These are phyloP conservation scores for Brachypodium distachyon DNA, from an alignment of 202 grass and related monocot species.

Conservation along the genomic window DNA sequence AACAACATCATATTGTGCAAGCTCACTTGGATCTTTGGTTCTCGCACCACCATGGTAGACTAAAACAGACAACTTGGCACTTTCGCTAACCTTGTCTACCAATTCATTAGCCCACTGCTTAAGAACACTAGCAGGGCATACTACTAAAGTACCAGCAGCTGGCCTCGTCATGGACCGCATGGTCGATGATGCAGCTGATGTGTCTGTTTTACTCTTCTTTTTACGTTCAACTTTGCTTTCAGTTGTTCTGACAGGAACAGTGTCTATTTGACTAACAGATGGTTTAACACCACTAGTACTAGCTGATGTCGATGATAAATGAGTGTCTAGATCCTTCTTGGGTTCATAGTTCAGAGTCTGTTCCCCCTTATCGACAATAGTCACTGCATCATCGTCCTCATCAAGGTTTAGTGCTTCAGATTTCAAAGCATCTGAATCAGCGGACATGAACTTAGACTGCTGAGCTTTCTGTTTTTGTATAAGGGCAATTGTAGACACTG, in stretches of 20 bases:
- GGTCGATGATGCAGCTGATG: constrained; percentile 35
- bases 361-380: constrained; percentile 26
- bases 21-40: constrained; percentile 74
- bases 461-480: constrained; percentile 80
- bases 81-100: constrained; percentile 59
- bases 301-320: constrained; percentile 25
- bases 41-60: constrained; percentile 94
- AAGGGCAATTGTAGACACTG: constrained; percentile 89
- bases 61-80: constrained; percentile 74
- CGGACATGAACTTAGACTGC: constrained; percentile 67
- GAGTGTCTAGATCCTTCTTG: constrained; percentile 30
- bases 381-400: constrained; percentile 68
- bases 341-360: constrained; percentile 23
- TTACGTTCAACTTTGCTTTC: constrained; percentile 26
- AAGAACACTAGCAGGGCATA: constrained; percentile 92
- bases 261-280: constrained; percentile 2
- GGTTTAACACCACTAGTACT: constrained; percentile 1
- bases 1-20: constrained; percentile 92
- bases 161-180: constrained; percentile 44
- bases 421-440: constrained; percentile 70
- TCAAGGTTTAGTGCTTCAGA: constrained; percentile 87
- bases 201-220: constrained; percentile 32
- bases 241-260: constrained; percentile 10
- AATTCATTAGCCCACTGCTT: constrained; percentile 90
- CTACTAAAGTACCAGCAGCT: constrained; percentile 89